Conservation (phyloP, 2,329 filamentous ascomycete species). For the Clarireedia hainanense region DNA sequence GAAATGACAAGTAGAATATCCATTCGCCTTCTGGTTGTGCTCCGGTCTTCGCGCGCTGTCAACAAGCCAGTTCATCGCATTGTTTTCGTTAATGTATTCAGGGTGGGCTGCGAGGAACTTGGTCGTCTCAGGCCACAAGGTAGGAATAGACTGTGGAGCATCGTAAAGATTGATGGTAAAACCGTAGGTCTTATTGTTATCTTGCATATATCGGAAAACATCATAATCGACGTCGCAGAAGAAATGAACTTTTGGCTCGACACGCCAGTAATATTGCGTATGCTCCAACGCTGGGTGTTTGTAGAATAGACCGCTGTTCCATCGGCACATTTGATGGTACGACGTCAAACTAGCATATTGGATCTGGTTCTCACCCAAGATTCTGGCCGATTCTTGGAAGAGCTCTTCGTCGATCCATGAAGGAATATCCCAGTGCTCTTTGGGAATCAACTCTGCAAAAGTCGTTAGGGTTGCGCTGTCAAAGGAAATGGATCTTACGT, state of each 20-base stretch:
- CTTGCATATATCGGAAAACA: conserved; percentile 95
- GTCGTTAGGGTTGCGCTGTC: conserved; percentile 11
- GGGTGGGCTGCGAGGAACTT: conserved; percentile 85
- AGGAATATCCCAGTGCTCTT: conserved; percentile 88
- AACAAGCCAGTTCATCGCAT: conserved; percentile 79
- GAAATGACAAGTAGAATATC: conserved; percentile 97
- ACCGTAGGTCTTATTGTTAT: conserved; percentile 97
- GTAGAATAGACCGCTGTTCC: conserved; percentile 98
- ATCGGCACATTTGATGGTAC: conserved; percentile 98
- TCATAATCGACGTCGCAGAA: conserved; percentile 99
- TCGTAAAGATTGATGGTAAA: conserved; percentile 98
- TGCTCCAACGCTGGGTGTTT: conserved; percentile 81
- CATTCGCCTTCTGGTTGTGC: conserved; percentile 73
- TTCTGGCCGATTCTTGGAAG: conserved; percentile 74
- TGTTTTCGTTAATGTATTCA: conserved; percentile 73
- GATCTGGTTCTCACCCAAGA: conserved; percentile 75
- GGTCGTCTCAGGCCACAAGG: conserved; percentile 89
- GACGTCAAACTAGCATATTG: conserved; percentile 85
- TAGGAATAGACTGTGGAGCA: conserved; percentile 74
- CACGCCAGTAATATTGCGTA: conserved; percentile 92
- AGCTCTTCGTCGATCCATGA: conserved; percentile 87
- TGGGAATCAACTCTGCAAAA: conserved; percentile 72
- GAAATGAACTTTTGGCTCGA: conserved; percentile 97
- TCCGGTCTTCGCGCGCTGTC: conserved; percentile 70
- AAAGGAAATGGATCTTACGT: conserved; percentile 24